These are phyloP conservation scores for Solanum medicagineum DNA, from an alignment of 257 asterid genomes.

Conservation along the genomic window DNA sequence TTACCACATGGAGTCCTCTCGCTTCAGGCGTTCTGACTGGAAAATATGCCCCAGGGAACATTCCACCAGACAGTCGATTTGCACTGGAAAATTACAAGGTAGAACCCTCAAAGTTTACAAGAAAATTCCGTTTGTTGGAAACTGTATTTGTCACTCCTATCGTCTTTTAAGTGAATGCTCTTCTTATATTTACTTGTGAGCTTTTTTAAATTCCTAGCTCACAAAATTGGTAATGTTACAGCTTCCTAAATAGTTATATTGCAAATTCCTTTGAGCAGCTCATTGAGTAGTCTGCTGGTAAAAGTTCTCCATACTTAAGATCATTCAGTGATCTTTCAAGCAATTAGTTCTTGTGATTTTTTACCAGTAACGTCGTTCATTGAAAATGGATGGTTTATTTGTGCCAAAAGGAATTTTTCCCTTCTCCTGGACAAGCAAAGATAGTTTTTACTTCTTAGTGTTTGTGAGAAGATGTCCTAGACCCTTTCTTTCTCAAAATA, in stretches of 20 bases:
- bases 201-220: background rate
- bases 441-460: background rate
- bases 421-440: background rate
- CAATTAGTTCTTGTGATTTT: background rate
- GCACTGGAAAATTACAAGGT: conserved; percentile 97
- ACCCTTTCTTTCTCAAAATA: background rate
- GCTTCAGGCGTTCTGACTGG: conserved; percentile 97
- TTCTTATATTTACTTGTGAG: background rate
- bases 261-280: background rate
- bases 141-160: background rate
- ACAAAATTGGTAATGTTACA: background rate
- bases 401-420: background rate
- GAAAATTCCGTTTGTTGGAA: background rate
- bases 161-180: background rate
- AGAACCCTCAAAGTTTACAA: background rate
- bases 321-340: background rate
- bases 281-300: background rate
- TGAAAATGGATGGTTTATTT: background rate
- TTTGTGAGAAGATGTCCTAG: background rate
- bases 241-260: background rate
- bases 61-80: conserved; percentile 84
- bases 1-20: conserved; percentile 98
- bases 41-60: conserved; percentile 48
- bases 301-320: background rate
- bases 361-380: background rate